Conservation (phyloP, 1,284 basidiomycete species). For the Moesziomyces antarcticus region DNA sequence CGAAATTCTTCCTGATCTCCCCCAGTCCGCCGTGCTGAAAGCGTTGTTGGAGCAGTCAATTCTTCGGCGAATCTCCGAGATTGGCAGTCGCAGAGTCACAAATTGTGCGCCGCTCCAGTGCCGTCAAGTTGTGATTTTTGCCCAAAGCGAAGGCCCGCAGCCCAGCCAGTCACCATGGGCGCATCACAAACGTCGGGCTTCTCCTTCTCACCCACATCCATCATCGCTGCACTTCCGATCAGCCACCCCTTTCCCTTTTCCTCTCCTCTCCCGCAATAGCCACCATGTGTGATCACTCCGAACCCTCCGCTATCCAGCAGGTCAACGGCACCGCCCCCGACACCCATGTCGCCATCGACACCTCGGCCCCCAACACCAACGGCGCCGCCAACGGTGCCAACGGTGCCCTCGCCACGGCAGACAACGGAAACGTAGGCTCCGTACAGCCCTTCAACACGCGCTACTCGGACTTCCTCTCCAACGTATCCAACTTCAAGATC, state of each 20-base stretch:
- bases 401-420: constrained; percentile 23
- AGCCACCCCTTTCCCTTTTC: constrained; percentile 1
- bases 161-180: background rate
- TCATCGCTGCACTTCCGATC: background rate
- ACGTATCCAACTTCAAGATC: constrained; percentile 73
- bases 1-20: too few relatives aligned
- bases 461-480: constrained; percentile 64
- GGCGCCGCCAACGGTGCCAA: constrained; percentile 14
- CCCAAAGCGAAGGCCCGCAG: background rate
- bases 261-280: background rate
- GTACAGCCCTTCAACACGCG: constrained; percentile 57
- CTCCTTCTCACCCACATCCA: constrained; percentile 1
- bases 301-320: constrained; percentile 45
- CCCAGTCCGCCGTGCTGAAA: too few relatives aligned
- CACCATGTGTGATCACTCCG: constrained; percentile 58
- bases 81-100: background rate
- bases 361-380: constrained; percentile 37
- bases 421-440: constrained; percentile 41
- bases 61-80: constrained; percentile 22
- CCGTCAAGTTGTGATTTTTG: background rate
- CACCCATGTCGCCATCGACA: constrained; percentile 63
- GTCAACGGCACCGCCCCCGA: constrained; percentile 58
- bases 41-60: too few relatives aligned
- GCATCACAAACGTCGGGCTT: background rate
- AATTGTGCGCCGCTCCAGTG: too few relatives aligned